These are phyloP conservation scores for Pseudogymnoascus sp. DNA, from an alignment of 2,329 filamentous ascomycete species.

Conservation along the genomic window DNA sequence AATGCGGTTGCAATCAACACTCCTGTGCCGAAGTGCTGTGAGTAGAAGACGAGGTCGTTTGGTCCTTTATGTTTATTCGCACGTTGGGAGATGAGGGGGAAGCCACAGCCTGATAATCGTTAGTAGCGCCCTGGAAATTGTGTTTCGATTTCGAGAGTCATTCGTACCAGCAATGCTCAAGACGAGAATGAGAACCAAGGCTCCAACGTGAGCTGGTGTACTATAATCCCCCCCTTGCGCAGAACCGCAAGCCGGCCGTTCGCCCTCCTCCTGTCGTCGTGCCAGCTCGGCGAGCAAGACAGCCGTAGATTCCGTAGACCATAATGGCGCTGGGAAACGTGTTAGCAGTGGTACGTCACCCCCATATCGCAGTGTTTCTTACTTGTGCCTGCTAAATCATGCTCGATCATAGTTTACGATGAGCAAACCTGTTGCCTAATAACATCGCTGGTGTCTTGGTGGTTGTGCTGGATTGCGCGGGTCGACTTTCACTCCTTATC, in stretches of 20 bases:
- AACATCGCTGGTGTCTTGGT: neutral
- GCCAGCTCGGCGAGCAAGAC: slow-evolving; percentile 42
- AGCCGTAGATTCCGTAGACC: slow-evolving; percentile 23
- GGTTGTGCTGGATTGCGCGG: neutral
- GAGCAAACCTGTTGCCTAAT: neutral
- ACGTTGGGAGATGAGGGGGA: slow-evolving; percentile 28
- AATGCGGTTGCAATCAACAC: slow-evolving; percentile 83
- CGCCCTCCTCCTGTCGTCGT: slow-evolving; percentile 37
- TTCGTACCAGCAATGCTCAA: slow-evolving; percentile 43
- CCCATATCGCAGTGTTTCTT: neutral
- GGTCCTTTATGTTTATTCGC: slow-evolving; percentile 22
- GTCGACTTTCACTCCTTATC: slow-evolving; percentile 2
- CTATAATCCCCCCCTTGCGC: slow-evolving; percentile 44
- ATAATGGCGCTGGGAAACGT: slow-evolving; percentile 18
- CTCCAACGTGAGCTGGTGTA: slow-evolving; percentile 48
- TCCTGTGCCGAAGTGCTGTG: slow-evolving; percentile 69
- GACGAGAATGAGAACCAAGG: slow-evolving; percentile 48
- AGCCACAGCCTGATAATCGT: slow-evolving; percentile 27
- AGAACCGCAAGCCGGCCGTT: slow-evolving; percentile 47
- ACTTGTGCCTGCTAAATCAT: slow-evolving; percentile 10
- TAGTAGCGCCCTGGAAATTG: slow-evolving; percentile 1
- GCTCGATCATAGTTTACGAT: slow-evolving; percentile 11
- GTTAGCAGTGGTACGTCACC: slow-evolving; percentile 11
- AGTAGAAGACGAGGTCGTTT: slow-evolving; percentile 43
- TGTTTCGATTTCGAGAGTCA: neutral